These are phyloP conservation scores for Malassezia dermatis DNA, from an alignment of 1,284 basidiomycete genomes.

Conservation along the genomic window DNA sequence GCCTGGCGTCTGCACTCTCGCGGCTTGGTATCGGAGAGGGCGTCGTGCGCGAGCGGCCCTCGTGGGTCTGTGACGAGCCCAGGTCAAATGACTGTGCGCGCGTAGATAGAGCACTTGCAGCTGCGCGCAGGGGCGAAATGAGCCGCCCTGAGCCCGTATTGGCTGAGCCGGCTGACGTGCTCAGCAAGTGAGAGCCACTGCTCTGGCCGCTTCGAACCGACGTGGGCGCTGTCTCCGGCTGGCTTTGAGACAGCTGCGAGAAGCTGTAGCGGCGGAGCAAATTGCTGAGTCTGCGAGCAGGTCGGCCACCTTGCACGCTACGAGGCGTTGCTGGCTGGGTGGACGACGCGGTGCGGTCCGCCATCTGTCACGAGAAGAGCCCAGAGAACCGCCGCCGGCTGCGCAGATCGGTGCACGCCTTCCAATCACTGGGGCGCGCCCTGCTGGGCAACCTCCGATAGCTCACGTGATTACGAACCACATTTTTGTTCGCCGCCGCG, in stretches of 20 bases:
- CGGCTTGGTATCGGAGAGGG: neutral
- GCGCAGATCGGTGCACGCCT: neutral
- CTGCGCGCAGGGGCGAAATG: neutral
- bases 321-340: neutral
- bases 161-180: neutral
- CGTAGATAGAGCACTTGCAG: neutral
- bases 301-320: neutral
- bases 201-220: neutral
- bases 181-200: neutral
- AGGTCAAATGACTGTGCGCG: neutral
- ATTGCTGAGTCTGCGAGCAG: constrained; percentile 1
- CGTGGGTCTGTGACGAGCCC: neutral
- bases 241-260: neutral
- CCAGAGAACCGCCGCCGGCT: neutral
- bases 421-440: neutral
- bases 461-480: neutral
- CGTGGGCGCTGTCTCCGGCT: neutral
- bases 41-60: neutral
- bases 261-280: constrained; percentile 6
- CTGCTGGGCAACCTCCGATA: neutral
- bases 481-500: neutral
- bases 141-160: neutral
- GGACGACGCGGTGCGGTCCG: neutral
- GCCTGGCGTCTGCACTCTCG: neutral
- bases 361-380: neutral